Evolutionary conservation across 2,329 filamentous ascomycete species (phyloP).

Genomic region (Cryphonectria nitschkei): DNA sequence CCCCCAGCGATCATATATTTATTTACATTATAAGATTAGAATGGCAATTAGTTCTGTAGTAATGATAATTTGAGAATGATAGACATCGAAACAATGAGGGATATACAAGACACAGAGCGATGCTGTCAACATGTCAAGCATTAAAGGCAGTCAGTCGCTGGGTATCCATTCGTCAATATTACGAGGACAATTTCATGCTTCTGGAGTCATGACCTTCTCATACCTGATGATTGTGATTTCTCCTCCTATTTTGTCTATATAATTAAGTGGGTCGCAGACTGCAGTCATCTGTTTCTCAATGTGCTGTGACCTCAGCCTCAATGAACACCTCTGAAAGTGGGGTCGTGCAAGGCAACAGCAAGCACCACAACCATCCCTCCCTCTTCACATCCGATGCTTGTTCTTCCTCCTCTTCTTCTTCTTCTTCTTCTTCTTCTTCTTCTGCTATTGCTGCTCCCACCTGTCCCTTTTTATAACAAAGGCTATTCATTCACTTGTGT

Average conservation of each 20-base stretch:
- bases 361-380: not conserved
- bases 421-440: not conserved
- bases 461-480: not conserved
- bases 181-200: not conserved
- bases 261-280: not conserved
- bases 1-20: not conserved
- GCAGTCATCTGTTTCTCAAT: not conserved
- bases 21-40: not conserved
- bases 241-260: not conserved
- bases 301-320: not conserved
- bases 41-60: no score
- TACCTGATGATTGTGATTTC: not conserved
- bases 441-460: not conserved
- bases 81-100: not conserved
- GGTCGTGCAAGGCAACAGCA: conserved; percentile 3
- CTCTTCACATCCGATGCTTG: not conserved
- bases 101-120: no score
- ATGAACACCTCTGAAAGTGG: not conserved
- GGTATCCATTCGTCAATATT: no score
- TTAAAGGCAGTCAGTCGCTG: not conserved
- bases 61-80: not conserved
- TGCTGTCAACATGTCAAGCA: no score
- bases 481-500: not conserved
- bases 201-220: not conserved
- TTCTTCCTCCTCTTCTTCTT: not conserved